These are phyloP conservation scores for Dipteronia dyeriana DNA, from an alignment of 345 rosid species.

Conservation along the genomic window DNA sequence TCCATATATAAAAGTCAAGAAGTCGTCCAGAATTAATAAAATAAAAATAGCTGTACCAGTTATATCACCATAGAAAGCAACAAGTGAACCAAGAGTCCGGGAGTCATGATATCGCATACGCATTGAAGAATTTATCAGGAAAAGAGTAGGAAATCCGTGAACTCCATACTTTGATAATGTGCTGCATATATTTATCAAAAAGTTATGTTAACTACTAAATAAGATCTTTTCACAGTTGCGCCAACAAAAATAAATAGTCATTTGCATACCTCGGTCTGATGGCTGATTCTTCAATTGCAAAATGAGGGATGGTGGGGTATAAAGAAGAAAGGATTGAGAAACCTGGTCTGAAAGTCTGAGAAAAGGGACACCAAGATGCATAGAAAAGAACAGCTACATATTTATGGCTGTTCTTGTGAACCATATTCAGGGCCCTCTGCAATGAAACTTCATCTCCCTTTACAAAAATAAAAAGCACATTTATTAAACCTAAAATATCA, in stretches of 20 bases:
- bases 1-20: neutral
- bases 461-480: constrained; percentile 24
- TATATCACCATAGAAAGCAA: constrained; percentile 65
- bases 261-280: constrained; percentile 80
- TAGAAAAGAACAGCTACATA: constrained; percentile 88
- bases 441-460: constrained; percentile 87
- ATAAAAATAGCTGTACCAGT: constrained; percentile 50
- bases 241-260: constrained; percentile 8
- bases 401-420: constrained; percentile 51
- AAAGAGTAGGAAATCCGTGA: constrained; percentile 88
- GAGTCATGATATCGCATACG: constrained; percentile 69
- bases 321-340: constrained; percentile 66
- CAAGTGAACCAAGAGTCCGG: constrained; percentile 70
- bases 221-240: neutral
- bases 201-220: constrained; percentile 15
- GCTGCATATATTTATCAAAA: constrained; percentile 47
- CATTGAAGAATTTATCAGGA: constrained; percentile 77
- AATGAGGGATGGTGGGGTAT: constrained; percentile 69
- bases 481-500: constrained; percentile 5
- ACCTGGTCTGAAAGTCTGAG: constrained; percentile 66
- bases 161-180: constrained; percentile 92
- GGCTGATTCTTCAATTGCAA: constrained; percentile 79
- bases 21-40: neutral
- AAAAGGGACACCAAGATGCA: constrained; percentile 98
- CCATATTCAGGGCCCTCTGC: constrained; percentile 66